Percentiles rank a stretch among this genome's conserved stretches.
Evolutionary conservation across 495 filamentous ascomycete genomes (phyloP).

Genomic region (Aspergillus coremiiformis): DNA sequence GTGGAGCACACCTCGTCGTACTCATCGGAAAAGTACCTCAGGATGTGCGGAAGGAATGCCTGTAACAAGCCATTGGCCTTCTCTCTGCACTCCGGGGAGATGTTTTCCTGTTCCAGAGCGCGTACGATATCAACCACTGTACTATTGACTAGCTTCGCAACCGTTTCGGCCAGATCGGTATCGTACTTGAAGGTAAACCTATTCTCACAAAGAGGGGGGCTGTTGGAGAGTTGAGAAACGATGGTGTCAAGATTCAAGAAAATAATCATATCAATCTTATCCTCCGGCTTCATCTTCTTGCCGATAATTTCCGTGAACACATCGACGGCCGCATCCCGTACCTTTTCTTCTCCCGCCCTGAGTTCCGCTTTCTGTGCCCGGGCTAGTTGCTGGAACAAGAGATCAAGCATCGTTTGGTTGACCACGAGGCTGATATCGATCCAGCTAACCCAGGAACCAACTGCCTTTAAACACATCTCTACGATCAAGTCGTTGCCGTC

Average conservation of each 20-base stretch:
- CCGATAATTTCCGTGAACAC: constrained; percentile 90
- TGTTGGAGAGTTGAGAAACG: constrained; percentile 70
- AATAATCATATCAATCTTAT: constrained; percentile 89
- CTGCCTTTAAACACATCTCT: constrained; percentile 78
- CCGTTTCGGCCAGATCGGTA: constrained; percentile 85
- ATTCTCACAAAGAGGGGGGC: constrained; percentile 66
- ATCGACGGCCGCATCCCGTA: constrained; percentile 81
- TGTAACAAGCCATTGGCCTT: constrained; percentile 69
- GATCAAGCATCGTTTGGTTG: constrained; percentile 73
- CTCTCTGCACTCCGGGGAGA: constrained; percentile 45
- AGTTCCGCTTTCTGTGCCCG: constrained; percentile 47
- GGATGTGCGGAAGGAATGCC: constrained; percentile 71
- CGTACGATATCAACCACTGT: constrained; percentile 77
- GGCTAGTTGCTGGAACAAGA: constrained; percentile 73
- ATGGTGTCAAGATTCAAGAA: constrained; percentile 82
- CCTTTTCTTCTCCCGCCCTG: constrained; percentile 54
- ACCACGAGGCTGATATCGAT: constrained; percentile 91
- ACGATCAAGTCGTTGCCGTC: constrained; percentile 65
- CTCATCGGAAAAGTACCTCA: constrained; percentile 94
- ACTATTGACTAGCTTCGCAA: constrained; percentile 94
- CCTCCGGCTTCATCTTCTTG: constrained; percentile 92
- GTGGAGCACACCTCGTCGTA: constrained; percentile 96
- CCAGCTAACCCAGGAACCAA: constrained; percentile 97
- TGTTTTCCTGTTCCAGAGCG: constrained; percentile 55
- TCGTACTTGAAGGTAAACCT: constrained; percentile 81